Evolutionary conservation across 1,139 yeast genomes (phyloP).

Genomic region (Candida smagusa): DNA sequence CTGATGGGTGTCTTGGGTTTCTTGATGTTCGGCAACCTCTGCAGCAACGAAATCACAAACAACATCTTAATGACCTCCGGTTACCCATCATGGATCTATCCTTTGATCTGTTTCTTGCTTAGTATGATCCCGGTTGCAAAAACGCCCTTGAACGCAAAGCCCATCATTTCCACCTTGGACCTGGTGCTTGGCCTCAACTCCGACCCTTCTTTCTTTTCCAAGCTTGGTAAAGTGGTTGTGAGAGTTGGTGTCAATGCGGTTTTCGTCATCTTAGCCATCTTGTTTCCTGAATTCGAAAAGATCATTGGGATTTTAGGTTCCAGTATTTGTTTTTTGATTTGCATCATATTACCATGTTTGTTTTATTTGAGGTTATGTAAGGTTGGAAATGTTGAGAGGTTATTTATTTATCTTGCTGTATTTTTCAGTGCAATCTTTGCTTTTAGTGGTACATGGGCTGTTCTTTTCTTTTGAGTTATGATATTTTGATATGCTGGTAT

Average conservation of each 20-base stretch:
- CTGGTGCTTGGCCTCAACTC: constrained; percentile 22
- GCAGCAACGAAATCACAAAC: constrained; percentile 81
- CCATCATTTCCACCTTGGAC: constrained; percentile 68
- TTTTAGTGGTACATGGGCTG: constrained; percentile 40
- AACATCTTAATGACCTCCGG: constrained; percentile 68
- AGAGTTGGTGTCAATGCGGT: constrained; percentile 48
- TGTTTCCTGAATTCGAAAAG: constrained; percentile 59
- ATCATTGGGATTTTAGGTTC: constrained; percentile 58
- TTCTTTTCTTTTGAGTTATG: constrained; percentile 24
- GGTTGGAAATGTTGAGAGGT: constrained; percentile 21
- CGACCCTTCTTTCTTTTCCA: background rate
- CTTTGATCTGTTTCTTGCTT: constrained; percentile 64
- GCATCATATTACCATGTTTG: constrained; percentile 54
- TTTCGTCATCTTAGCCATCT: constrained; percentile 48
- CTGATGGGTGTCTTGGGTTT: constrained; percentile 80
- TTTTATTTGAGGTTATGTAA: constrained; percentile 46
- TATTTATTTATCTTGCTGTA: constrained; percentile 21
- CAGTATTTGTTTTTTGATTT: constrained; percentile 53
- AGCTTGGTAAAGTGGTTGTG: constrained; percentile 17
- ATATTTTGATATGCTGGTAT: no score
- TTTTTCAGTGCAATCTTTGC: constrained; percentile 27
- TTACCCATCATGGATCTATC: constrained; percentile 66
- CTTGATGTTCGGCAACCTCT: constrained; percentile 78
- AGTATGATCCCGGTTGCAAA: constrained; percentile 85
- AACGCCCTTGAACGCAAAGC: constrained; percentile 83